These are phyloP conservation scores for Cercospora beticola DNA, from an alignment of 2,329 filamentous ascomycete species.

Conservation along the genomic window DNA sequence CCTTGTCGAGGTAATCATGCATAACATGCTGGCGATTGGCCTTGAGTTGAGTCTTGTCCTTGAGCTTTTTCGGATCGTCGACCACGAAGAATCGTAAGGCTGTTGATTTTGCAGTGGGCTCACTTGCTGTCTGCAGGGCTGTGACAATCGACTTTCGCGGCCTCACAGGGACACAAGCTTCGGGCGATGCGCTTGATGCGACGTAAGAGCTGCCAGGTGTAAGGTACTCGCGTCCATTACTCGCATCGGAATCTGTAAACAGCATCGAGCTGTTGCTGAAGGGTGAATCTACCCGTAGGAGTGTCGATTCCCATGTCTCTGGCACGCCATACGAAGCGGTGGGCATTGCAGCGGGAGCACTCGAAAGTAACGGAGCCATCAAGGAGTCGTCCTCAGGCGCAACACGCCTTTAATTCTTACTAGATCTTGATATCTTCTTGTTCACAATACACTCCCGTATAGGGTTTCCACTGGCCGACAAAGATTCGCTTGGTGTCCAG, in stretches of 20 bases:
- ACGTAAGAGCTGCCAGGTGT: background rate
- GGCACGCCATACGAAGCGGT: background rate
- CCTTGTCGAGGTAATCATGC: conserved; percentile 36
- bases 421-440: background rate
- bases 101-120: background rate
- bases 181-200: background rate
- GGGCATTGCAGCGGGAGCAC: background rate
- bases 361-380: background rate
- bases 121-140: background rate
- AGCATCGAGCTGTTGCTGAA: background rate
- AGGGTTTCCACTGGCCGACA: background rate
- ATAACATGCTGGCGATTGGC: conserved; percentile 37
- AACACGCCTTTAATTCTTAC: background rate
- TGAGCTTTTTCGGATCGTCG: conserved; percentile 31
- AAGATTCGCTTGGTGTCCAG: background rate
- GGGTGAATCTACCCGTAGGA: background rate
- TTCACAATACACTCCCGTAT: background rate
- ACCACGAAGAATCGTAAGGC: conserved; percentile 32
- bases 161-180: background rate
- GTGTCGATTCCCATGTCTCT: background rate
- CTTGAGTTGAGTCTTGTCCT: conserved; percentile 32
- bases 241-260: background rate
- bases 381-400: background rate
- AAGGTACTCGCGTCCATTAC: background rate
- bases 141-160: background rate